These are phyloP conservation scores for Pinus tabuliformis DNA, from an alignment of 75 land plant species.

Conservation along the genomic window DNA sequence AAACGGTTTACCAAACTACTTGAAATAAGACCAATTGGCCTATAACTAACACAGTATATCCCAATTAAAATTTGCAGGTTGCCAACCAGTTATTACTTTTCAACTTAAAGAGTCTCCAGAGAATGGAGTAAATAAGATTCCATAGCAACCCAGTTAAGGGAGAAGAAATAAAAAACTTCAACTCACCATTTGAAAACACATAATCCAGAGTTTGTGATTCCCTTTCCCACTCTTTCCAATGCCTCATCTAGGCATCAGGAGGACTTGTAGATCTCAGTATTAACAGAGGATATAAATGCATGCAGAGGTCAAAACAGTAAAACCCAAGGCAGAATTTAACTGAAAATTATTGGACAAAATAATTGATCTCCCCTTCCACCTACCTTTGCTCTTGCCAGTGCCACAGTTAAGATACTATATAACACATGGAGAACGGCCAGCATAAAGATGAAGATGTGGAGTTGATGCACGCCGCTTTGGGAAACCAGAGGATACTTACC, in stretches of 20 bases:
- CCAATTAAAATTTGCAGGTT: too few relatives aligned
- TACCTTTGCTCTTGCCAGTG: constrained; percentile 46
- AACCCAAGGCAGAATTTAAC: not conserved
- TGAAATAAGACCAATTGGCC: too few relatives aligned
- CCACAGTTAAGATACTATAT: constrained; percentile 41
- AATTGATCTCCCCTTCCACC: not conserved
- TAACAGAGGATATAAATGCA: constrained; percentile 5
- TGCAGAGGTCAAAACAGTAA: not conserved
- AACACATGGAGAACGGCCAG: constrained; percentile 46
- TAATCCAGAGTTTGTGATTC: constrained; percentile 24
- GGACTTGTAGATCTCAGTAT: not conserved
- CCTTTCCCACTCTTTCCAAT: constrained; percentile 36
- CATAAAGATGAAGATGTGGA: constrained; percentile 55
- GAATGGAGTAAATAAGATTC: too few relatives aligned
- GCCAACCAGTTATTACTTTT: too few relatives aligned
- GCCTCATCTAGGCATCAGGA: constrained; percentile 20
- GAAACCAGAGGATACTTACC: constrained; percentile 41
- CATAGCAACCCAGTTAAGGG: not conserved
- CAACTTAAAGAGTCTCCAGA: too few relatives aligned
- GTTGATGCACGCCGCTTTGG: constrained; percentile 35
- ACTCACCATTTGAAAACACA: constrained; percentile 23
- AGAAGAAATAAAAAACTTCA: not conserved
- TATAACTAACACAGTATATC: too few relatives aligned
- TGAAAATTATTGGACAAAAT: not conserved
- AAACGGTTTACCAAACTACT: too few relatives aligned